These are phyloP conservation scores for Aspergillus caelatus DNA, from an alignment of 2,329 filamentous ascomycete species.

Conservation along the genomic window DNA sequence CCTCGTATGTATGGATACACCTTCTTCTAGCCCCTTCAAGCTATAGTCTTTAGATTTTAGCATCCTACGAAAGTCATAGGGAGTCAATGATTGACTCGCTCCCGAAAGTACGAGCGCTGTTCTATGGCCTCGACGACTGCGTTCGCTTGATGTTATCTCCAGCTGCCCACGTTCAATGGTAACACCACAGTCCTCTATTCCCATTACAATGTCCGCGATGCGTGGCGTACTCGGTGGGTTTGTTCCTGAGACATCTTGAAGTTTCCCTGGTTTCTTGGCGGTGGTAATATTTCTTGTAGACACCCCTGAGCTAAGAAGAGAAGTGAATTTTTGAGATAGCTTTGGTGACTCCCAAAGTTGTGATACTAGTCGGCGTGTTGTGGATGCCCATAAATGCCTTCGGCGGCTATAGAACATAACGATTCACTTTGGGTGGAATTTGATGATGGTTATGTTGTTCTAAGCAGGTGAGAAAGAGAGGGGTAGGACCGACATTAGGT, in stretches of 20 bases:
- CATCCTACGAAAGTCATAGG: not conserved
- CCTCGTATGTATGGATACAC: not conserved
- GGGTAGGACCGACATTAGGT: not conserved
- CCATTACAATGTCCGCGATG: slow-evolving; percentile 5
- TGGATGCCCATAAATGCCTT: not conserved
- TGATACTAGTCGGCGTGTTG: not conserved
- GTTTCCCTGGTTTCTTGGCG: not conserved
- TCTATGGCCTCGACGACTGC: not conserved
- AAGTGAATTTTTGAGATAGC: not conserved
- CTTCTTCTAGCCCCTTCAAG: not conserved
- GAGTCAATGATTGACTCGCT: not conserved
- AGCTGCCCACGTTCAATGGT: not conserved
- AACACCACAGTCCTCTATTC: not conserved
- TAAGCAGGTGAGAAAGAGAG: not conserved
- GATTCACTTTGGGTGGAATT: not conserved
- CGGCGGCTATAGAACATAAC: not conserved
- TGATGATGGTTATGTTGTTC: not conserved
- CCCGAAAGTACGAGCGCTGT: not conserved
- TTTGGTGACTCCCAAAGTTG: not conserved
- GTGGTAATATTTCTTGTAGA: not conserved
- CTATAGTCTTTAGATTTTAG: not conserved
- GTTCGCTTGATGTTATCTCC: slow-evolving; percentile 5
- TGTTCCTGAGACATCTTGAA: not conserved
- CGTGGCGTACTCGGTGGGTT: not conserved
- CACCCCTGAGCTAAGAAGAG: not conserved